Evolutionary conservation across 140 eudicot genomes (phyloP).

Genomic region (Senecio squalidus): DNA sequence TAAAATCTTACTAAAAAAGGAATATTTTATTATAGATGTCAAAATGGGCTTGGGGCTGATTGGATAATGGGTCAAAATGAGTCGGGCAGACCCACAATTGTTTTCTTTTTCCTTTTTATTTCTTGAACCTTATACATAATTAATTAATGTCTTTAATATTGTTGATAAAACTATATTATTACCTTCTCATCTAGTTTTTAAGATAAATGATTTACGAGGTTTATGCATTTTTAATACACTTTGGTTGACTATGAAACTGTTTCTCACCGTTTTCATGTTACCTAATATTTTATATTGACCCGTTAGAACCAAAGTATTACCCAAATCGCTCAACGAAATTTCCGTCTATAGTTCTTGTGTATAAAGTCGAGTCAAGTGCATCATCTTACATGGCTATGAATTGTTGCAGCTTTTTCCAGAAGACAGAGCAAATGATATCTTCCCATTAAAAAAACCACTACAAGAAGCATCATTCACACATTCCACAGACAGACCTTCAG

Average conservation of each 20-base stretch:
- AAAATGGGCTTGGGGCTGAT: background rate
- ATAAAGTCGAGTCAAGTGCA: slow-evolving; percentile 12
- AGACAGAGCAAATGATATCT: slow-evolving; percentile 15
- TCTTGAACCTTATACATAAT: background rate
- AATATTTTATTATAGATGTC: background rate
- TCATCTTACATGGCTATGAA: background rate
- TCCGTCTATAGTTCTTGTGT: background rate
- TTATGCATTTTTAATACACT: slow-evolving; percentile 1
- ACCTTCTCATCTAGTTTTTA: background rate
- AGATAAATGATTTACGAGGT: background rate
- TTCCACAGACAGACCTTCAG: slow-evolving; percentile 17
- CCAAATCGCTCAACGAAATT: background rate
- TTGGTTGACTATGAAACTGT: background rate
- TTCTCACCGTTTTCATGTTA: background rate
- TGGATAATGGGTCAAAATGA: background rate
- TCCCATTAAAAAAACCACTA: slow-evolving; percentile 7
- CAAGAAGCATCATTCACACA: slow-evolving; percentile 19
- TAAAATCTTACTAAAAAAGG: background rate
- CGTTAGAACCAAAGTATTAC: background rate
- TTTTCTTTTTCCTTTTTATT: background rate
- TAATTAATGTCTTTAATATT: background rate
- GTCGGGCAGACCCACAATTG: too few species aligned
- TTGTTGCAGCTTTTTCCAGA: slow-evolving; percentile 51
- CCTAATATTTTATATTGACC: background rate
- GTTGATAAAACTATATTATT: background rate